A percentile compares a stretch with the other conserved stretches of the same genome.
These are phyloP conservation scores for Populus ilicifolia DNA, from an alignment of 345 rosid genomes.

Conservation along the genomic window DNA sequence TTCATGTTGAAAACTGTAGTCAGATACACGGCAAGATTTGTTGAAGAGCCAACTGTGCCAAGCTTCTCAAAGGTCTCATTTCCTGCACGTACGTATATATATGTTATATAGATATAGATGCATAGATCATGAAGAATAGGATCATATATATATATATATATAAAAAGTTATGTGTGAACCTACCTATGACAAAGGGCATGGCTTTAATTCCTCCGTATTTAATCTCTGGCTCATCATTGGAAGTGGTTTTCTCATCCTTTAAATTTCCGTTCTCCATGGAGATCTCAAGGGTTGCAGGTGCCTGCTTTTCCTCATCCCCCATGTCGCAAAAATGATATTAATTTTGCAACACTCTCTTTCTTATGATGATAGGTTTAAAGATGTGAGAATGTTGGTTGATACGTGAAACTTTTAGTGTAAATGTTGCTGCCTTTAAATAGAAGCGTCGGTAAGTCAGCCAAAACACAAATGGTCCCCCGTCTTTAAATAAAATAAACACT, in stretches of 20 bases:
- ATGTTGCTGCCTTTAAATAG: background rate
- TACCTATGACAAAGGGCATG: conserved; percentile 27
- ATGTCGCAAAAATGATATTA: background rate
- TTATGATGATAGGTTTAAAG: background rate
- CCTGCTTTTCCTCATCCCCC: background rate
- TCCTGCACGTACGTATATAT: conserved; percentile 13
- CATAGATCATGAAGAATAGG: background rate
- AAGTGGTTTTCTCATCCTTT: background rate
- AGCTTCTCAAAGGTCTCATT: conserved; percentile 46
- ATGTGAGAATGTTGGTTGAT: background rate
- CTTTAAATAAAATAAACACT: background rate
- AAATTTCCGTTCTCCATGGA: conserved; percentile 6
- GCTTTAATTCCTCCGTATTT: conserved; percentile 24
- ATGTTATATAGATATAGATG: too few species aligned
- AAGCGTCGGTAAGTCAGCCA: background rate
- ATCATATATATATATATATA: background rate
- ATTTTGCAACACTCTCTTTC: background rate
- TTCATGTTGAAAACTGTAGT: conserved; percentile 38
- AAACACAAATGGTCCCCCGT: background rate
- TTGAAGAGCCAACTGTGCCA: conserved; percentile 31
- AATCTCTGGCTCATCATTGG: background rate
- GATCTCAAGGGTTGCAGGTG: background rate
- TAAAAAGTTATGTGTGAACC: background rate
- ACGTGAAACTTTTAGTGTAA: background rate
- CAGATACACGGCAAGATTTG: conserved; percentile 37